A percentile compares a stretch with the other conserved stretches of the same genome.
Evolutionary conservation across 441 rosid genomes (phyloP).

Genomic region (Bocquillonia castaneifolia): DNA sequence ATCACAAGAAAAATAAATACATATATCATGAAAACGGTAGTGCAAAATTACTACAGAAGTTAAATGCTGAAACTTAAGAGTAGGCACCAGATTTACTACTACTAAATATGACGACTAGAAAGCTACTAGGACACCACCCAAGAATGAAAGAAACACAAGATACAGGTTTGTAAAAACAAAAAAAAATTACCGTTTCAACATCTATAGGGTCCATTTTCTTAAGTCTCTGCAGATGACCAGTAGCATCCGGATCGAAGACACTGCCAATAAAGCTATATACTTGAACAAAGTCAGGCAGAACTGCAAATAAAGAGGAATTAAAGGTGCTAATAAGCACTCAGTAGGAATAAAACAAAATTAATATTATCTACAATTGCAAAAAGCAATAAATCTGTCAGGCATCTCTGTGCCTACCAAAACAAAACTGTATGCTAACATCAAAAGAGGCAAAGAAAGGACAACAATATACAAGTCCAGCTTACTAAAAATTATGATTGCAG

Average conservation of each 20-base stretch:
- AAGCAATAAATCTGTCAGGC: neutral
- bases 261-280: slow-evolving; percentile 91
- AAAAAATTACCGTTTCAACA: slow-evolving; percentile 63
- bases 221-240: slow-evolving; percentile 69
- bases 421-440: neutral
- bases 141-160: neutral
- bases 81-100: neutral
- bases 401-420: neutral
- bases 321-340: neutral
- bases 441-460: slow-evolving; percentile 10
- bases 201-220: slow-evolving; percentile 90
- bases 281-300: slow-evolving; percentile 78
- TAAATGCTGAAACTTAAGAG: neutral
- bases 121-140: neutral
- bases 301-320: slow-evolving; percentile 44
- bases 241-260: slow-evolving; percentile 68
- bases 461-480: slow-evolving; percentile 12
- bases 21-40: neutral
- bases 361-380: neutral
- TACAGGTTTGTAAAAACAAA: neutral
- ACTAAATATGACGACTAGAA: neutral
- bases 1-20: neutral
- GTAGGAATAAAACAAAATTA: neutral
- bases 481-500: neutral
- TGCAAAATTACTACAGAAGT: neutral